Evolutionary conservation across 345 rosid genomes (phyloP).

Genomic region (Populus nigra): DNA sequence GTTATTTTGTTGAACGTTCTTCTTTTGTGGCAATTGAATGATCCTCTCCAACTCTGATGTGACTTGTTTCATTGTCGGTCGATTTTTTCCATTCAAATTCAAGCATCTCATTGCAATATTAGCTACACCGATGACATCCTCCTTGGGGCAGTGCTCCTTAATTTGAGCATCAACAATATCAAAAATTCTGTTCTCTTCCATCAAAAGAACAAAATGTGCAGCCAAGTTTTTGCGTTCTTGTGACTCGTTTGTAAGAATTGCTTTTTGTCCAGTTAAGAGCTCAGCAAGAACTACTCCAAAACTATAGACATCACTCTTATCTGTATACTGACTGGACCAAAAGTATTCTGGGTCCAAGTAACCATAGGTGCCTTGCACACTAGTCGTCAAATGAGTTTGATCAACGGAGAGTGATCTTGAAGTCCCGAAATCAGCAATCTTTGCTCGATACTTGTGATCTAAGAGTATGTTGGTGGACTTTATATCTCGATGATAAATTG

Average conservation of each 20-base stretch:
- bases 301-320: slow-evolving; percentile 25
- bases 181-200: background rate
- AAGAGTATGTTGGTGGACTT: no score
- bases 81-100: no score
- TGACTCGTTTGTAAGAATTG: slow-evolving; percentile 4
- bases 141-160: no score
- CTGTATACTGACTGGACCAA: slow-evolving; percentile 5
- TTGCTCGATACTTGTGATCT: slow-evolving; percentile 5
- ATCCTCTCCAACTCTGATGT: no score
- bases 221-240: slow-evolving; percentile 18
- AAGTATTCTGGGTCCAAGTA: slow-evolving; percentile 27
- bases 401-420: slow-evolving; percentile 19
- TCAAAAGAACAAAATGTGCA: slow-evolving; percentile 2
- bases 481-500: no score
- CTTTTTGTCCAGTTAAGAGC: slow-evolving; percentile 17
- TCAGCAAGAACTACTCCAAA: slow-evolving; percentile 24
- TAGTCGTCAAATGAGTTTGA: slow-evolving; percentile 23
- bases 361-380: slow-evolving; percentile 29
- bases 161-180: background rate
- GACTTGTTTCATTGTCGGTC: no score
- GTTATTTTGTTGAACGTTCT: no score
- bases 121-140: no score
- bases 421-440: slow-evolving; percentile 24
- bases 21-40: no score
- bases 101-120: no score